phyloP scores from a whole-genome alignment of 176 grass and related monocot species.

The Phoenix dactylifera region DNA sequence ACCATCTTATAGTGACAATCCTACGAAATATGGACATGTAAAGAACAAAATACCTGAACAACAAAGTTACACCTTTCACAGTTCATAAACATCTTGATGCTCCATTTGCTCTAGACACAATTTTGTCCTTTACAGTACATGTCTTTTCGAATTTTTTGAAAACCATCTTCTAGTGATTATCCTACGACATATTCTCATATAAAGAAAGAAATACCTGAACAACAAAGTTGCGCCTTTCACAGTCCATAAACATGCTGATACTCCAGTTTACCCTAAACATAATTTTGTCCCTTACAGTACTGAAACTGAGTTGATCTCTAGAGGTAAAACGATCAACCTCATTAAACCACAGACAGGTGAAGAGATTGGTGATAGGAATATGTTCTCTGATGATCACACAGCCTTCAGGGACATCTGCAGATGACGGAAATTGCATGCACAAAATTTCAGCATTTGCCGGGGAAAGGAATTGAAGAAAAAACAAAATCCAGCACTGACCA shows the following conservation, averaged over 20 bases:
- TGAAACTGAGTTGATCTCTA: conserved; percentile 93
- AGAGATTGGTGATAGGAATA: conserved; percentile 76
- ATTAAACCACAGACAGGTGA: conserved; percentile 96
- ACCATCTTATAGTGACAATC: neutral
- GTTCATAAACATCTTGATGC: conserved; percentile 85
- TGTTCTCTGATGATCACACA: conserved; percentile 94
- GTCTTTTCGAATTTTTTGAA: neutral
- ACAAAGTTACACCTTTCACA: conserved; percentile 87
- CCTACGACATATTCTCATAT: neutral
- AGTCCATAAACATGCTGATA: conserved; percentile 92
- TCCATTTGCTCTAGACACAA: conserved; percentile 65
- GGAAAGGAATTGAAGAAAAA: too few species aligned
- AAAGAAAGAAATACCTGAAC: conserved; percentile 58
- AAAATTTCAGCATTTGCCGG: neutral
- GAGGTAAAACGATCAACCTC: conserved; percentile 88
- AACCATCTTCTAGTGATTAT: neutral
- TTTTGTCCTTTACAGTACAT: conserved; percentile 76
- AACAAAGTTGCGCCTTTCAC: conserved; percentile 90
- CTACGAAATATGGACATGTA: neutral
- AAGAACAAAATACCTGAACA: conserved; percentile 57
- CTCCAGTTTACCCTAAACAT: conserved; percentile 60
- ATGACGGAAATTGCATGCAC: neutral
- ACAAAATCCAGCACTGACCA: conserved; percentile 34
- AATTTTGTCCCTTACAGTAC: conserved; percentile 89
- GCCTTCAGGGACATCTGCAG: conserved; percentile 92